Evolutionary conservation across 2,329 filamentous ascomycete genomes (phyloP).

Genomic region (Phoma sp.): DNA sequence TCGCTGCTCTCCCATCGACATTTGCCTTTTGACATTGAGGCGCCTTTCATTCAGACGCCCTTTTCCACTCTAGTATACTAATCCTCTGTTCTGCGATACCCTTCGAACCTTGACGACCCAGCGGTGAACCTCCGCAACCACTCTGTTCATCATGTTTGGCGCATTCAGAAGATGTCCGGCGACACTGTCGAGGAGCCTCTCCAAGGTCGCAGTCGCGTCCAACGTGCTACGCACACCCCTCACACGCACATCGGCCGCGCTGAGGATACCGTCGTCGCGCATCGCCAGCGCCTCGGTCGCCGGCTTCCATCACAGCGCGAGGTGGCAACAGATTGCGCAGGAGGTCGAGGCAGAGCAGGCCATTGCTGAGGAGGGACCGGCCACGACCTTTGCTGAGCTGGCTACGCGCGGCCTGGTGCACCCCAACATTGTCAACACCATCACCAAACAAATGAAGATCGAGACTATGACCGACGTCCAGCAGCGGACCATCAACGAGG

Average conservation of each 20-base stretch:
- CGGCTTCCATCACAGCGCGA: conserved; percentile 49
- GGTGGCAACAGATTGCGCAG: conserved; percentile 46
- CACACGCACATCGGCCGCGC: conserved; percentile 27
- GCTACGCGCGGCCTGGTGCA: conserved; percentile 62
- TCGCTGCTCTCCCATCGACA: conserved; percentile 7
- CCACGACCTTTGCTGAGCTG: conserved; percentile 55
- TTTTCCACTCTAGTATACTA: neutral
- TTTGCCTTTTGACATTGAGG: conserved; percentile 12
- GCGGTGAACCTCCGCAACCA: conserved; percentile 15
- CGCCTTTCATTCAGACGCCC: conserved; percentile 10
- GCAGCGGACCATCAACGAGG: conserved; percentile 78
- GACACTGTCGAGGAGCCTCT: conserved; percentile 43
- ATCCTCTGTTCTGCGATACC: conserved; percentile 6
- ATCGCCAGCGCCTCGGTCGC: conserved; percentile 31
- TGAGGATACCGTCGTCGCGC: conserved; percentile 28
- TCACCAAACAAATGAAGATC: conserved; percentile 76
- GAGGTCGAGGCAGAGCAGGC: conserved; percentile 27
- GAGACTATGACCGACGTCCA: conserved; percentile 93
- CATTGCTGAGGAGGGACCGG: conserved; percentile 28
- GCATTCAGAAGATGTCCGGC: conserved; percentile 51
- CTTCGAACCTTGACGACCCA: neutral
- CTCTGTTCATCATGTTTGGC: conserved; percentile 50
- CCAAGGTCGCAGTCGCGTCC: conserved; percentile 32
- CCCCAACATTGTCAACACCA: conserved; percentile 67
- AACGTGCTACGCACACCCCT: conserved; percentile 33